phyloP scores from a whole-genome alignment of 1,284 basidiomycete species.

The Filobasidium uniguttulatum region DNA sequence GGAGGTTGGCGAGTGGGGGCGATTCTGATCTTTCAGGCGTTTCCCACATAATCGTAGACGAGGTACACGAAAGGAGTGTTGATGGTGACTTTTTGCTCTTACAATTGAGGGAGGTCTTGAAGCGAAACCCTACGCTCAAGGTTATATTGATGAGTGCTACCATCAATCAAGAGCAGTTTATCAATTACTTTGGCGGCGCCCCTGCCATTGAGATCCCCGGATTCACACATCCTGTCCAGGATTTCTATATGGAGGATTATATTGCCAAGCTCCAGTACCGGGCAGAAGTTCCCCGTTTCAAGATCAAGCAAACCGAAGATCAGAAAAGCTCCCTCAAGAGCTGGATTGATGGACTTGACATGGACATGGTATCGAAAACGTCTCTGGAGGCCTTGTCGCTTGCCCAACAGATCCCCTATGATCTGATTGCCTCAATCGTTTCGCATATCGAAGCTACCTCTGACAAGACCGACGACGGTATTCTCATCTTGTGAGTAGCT shows the following conservation, averaged over 20 bases:
- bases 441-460: constrained; percentile 46
- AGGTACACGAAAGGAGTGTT: constrained; percentile 81
- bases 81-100: constrained; percentile 82
- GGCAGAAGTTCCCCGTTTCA: constrained; percentile 31
- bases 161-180: constrained; percentile 72
- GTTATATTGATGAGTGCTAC: constrained; percentile 48
- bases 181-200: constrained; percentile 63
- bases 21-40: constrained; percentile 59
- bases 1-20: constrained; percentile 52
- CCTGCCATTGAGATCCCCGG: constrained; percentile 76
- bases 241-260: constrained; percentile 68
- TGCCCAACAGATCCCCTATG: constrained; percentile 58
- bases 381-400: constrained; percentile 51
- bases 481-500: constrained; percentile 54
- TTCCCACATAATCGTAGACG: constrained; percentile 81
- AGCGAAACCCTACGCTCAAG: constrained; percentile 56
- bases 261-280: constrained; percentile 45
- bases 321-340: constrained; percentile 42
- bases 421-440: constrained; percentile 58
- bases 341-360: constrained; percentile 43
- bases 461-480: constrained; percentile 43
- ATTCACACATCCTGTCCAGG: constrained; percentile 61
- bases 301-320: constrained; percentile 43
- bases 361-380: constrained; percentile 45
- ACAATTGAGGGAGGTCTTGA: constrained; percentile 63